A percentile compares a stretch with the other conserved stretches of the same genome.
Evolutionary conservation across 345 rosid genomes (phyloP).

Genomic region (Corchorus capsularis): DNA sequence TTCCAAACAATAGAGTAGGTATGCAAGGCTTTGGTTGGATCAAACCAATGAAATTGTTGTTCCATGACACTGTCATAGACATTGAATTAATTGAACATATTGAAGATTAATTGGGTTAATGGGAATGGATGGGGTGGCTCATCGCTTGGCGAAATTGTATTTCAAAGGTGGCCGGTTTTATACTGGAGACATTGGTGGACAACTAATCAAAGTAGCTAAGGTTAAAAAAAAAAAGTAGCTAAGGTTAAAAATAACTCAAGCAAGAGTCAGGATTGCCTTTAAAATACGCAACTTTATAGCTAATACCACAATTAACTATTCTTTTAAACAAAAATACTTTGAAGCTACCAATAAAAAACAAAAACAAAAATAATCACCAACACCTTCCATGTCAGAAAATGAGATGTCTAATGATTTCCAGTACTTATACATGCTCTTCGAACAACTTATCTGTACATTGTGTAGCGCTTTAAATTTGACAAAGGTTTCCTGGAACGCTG

Average conservation of each 20-base stretch:
- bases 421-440: not conserved
- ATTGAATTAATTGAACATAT: no score
- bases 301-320: not conserved
- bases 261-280: not conserved
- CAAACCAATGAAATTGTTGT: conserved; percentile 73
- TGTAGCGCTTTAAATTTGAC: not conserved
- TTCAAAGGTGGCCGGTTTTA: conserved; percentile 55
- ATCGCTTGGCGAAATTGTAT: conserved; percentile 61
- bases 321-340: not conserved
- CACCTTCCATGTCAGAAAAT: not conserved
- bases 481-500: not conserved
- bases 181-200: conserved; percentile 31
- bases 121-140: conserved; percentile 57
- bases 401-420: not conserved
- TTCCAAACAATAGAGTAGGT: conserved; percentile 74
- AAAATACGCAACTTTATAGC: not conserved
- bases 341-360: not conserved
- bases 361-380: no score
- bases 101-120: conserved; percentile 40
- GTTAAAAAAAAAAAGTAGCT: no score
- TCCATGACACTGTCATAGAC: conserved; percentile 40
- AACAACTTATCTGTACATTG: not conserved
- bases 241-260: not conserved
- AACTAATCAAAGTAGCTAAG: not conserved
- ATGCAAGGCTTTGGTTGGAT: conserved; percentile 63